Percentiles rank a stretch among this genome's conserved stretches.
Conservation (phyloP, 371 early-diverging fungal genomes). For the Nosema muscidifuracis region DNA sequence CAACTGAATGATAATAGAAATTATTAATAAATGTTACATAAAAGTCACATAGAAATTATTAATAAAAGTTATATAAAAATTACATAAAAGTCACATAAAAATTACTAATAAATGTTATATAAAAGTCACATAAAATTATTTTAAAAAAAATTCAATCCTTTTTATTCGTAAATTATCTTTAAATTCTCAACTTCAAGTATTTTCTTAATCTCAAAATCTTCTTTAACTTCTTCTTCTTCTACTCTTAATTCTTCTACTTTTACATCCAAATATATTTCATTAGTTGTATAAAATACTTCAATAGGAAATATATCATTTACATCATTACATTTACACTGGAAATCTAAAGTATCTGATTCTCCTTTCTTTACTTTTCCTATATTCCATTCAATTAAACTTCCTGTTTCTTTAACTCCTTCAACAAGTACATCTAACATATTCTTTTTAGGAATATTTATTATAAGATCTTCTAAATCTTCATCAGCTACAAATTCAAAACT, state of each 20-base stretch:
- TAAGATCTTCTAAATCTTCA: constrained; percentile 30
- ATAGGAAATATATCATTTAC: constrained; percentile 46
- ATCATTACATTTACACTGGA: constrained; percentile 41
- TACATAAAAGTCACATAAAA: too few species aligned
- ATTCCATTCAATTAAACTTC: constrained; percentile 28
- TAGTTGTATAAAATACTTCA: constrained; percentile 39
- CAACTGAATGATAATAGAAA: too few species aligned
- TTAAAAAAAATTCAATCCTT: background rate
- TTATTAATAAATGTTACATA: too few species aligned
- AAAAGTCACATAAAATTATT: too few species aligned
- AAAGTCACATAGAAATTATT: too few species aligned
- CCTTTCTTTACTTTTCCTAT: constrained; percentile 28
- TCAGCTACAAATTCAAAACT: constrained; percentile 44
- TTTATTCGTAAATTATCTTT: constrained; percentile 42
- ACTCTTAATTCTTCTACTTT: constrained; percentile 5
- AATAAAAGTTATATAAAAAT: too few species aligned
- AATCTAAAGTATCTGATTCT: constrained; percentile 36
- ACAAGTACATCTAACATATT: constrained; percentile 40
- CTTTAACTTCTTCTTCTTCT: constrained; percentile 13
- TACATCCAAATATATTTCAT: constrained; percentile 25
- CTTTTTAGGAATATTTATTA: constrained; percentile 34
- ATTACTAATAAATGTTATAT: too few species aligned
- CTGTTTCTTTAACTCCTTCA: constrained; percentile 32
- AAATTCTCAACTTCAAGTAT: constrained; percentile 48
- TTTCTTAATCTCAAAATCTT: constrained; percentile 37